A percentile compares a stretch with the other conserved stretches of the same genome.
Conservation (phyloP, 352 stramenopile genomes). For the Pythium myriotylum region DNA sequence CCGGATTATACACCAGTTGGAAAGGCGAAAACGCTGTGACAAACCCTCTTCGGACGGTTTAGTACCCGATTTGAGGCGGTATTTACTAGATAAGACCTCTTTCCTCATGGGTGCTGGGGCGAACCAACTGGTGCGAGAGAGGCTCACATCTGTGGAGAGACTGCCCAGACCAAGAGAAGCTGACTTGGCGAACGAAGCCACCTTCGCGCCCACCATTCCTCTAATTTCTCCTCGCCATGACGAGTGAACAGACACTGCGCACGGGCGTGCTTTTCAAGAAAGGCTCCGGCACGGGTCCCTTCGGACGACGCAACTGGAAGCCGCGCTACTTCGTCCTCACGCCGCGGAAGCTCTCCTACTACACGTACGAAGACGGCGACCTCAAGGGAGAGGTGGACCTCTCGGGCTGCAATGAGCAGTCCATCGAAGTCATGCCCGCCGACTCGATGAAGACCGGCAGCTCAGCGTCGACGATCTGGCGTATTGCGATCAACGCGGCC, state of each 20-base stretch:
- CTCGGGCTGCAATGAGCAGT: constrained; percentile 27
- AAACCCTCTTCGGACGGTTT: not conserved
- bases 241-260: constrained; percentile 28
- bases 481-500: constrained; percentile 42
- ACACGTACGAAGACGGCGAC: constrained; percentile 35
- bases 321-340: constrained; percentile 55
- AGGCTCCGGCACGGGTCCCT: constrained; percentile 42
- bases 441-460: constrained; percentile 49
- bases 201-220: not conserved
- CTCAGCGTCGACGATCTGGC: constrained; percentile 53
- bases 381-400: constrained; percentile 43
- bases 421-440: constrained; percentile 47
- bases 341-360: constrained; percentile 35
- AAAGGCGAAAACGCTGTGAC: no score
- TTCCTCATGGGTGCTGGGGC: constrained; percentile 3
- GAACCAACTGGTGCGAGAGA: constrained; percentile 9
- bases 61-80: not conserved
- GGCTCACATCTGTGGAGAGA: not conserved
- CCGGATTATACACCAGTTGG: not conserved
- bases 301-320: constrained; percentile 57
- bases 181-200: not conserved
- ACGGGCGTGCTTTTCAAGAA: constrained; percentile 56
- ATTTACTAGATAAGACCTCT: not conserved
- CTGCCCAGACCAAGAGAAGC: constrained; percentile 2
- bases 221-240: constrained; percentile 15